These are phyloP conservation scores for Gracilaria domingensis DNA, from an alignment of 23 red algal species.

Conservation along the genomic window DNA sequence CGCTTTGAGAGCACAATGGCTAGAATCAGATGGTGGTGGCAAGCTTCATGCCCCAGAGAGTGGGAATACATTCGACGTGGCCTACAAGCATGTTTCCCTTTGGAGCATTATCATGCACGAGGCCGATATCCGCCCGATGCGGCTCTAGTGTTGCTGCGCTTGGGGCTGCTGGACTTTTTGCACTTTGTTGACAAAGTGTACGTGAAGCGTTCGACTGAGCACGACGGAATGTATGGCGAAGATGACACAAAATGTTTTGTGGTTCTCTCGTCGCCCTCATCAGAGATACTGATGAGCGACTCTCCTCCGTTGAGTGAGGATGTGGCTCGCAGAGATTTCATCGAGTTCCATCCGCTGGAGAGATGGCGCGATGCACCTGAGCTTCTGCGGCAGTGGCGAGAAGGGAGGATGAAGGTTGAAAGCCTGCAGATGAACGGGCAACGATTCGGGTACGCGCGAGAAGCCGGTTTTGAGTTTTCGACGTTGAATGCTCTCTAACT, in stretches of 20 bases:
- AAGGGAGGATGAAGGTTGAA: background rate
- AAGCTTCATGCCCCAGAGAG: constrained; percentile 14
- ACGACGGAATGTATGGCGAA: constrained; percentile 6
- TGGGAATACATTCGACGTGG: constrained; percentile 59
- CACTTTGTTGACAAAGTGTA: constrained; percentile 30
- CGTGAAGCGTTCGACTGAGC: background rate
- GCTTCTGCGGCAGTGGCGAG: background rate
- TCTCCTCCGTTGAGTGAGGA: background rate
- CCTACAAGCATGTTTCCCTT: background rate
- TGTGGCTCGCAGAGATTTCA: background rate
- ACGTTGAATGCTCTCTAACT: background rate
- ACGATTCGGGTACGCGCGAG: background rate
- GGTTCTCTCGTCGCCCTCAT: background rate
- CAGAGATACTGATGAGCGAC: background rate
- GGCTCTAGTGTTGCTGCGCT: constrained; percentile 9
- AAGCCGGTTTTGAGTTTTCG: background rate
- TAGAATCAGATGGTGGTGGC: background rate
- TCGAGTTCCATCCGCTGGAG: background rate
- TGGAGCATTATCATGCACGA: constrained; percentile 30
- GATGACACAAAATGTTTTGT: constrained; percentile 37
- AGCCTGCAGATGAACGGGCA: background rate
- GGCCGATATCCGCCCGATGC: constrained; percentile 41
- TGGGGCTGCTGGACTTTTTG: constrained; percentile 30
- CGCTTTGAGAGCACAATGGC: constrained; percentile 19
- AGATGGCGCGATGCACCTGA: background rate